These are phyloP conservation scores for Cyberlindnera mrakii DNA, from an alignment of 805 yeast genomes.

Conservation along the genomic window DNA sequence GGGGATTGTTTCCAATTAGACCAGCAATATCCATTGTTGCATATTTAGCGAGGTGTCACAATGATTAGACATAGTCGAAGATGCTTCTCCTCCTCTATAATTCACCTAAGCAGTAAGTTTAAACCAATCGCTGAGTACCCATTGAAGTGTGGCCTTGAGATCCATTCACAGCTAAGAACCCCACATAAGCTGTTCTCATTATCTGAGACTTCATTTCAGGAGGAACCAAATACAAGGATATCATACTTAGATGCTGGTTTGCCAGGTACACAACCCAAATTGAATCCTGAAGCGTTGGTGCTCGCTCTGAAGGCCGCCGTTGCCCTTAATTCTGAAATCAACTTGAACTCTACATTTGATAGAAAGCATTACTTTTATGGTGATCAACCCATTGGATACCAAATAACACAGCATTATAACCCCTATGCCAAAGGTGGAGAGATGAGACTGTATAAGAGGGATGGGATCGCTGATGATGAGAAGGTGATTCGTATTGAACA, in stretches of 20 bases:
- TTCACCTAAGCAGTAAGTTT: constrained; percentile 3
- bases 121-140: constrained; percentile 22
- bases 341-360: constrained; percentile 63
- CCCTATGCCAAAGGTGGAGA: constrained; percentile 74
- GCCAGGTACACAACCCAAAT: constrained; percentile 87
- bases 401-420: constrained; percentile 81
- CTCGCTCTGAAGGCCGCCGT: constrained; percentile 69
- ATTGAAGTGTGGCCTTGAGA: constrained; percentile 84
- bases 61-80: background rate
- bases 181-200: constrained; percentile 68
- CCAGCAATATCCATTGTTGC: too few species aligned
- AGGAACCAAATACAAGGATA: constrained; percentile 59
- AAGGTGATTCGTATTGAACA: constrained; percentile 63
- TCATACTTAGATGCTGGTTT: constrained; percentile 79
- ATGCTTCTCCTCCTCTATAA: constrained; percentile 1
- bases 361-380: constrained; percentile 95
- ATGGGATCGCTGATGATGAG: constrained; percentile 45
- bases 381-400: constrained; percentile 95
- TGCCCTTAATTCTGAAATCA: constrained; percentile 58
- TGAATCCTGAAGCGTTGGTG: constrained; percentile 69
- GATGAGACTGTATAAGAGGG: constrained; percentile 39
- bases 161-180: constrained; percentile 85
- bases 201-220: constrained; percentile 43
- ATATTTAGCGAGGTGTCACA: background rate
- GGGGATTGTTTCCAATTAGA: too few species aligned